Percentiles rank a stretch among this genome's conserved stretches.
phyloP scores from a whole-genome alignment of 108 stramenopile genomes.

The Pseudonitzschia multiseries region DNA sequence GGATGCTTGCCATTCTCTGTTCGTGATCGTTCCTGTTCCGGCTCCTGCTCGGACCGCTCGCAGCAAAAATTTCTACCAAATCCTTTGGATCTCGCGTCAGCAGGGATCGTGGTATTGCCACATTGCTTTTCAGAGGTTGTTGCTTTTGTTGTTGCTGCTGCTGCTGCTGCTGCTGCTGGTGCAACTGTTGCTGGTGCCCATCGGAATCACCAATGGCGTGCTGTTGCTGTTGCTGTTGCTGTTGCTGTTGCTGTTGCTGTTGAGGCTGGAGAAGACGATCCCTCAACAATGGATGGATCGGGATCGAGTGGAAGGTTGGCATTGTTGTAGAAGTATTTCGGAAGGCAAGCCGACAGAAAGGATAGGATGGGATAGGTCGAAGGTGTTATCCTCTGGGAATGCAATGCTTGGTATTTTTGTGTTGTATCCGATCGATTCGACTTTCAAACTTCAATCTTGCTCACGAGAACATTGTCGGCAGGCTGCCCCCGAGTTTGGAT shows the following conservation, averaged over 20 bases:
- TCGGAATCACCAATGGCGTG: neutral
- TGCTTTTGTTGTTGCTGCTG: constrained; percentile 5
- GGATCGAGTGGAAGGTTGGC: constrained; percentile 45
- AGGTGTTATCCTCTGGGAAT: too few species aligned
- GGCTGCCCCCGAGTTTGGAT: too few species aligned
- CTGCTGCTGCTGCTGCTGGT: neutral
- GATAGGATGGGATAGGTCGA: too few species aligned
- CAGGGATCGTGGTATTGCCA: constrained; percentile 13
- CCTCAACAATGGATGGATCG: constrained; percentile 29
- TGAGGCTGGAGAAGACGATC: constrained; percentile 6
- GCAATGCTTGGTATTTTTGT: too few species aligned
- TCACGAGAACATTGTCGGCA: too few species aligned
- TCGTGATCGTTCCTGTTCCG: neutral
- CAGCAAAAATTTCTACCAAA: constrained; percentile 17
- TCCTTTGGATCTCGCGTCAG: constrained; percentile 12
- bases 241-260: neutral
- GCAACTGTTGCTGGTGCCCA: neutral
- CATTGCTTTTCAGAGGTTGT: neutral
- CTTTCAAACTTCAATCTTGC: too few species aligned
- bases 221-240: constrained; percentile 19
- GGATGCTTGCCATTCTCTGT: neutral
- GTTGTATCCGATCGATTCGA: too few species aligned
- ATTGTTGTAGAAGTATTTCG: constrained; percentile 6
- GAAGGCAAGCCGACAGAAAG: too few species aligned
- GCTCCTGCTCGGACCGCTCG: too few species aligned